Evolutionary conservation across 2,329 filamentous ascomycete species (phyloP), one percentile per base, ranked within the genome.

Genomic region (Nemania serpens): DNA sequence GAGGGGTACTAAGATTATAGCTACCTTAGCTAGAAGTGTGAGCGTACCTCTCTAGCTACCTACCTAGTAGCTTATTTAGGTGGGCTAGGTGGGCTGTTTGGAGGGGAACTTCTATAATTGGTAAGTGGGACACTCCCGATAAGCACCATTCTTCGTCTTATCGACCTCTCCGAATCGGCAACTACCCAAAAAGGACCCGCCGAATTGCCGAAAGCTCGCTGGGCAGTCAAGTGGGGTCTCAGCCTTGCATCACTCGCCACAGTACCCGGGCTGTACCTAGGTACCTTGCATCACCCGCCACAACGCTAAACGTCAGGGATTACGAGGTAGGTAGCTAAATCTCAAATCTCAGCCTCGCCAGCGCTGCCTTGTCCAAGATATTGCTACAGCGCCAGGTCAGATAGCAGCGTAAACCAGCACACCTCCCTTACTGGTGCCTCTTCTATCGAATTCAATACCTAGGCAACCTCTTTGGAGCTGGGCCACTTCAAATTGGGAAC

Each of bases 131-230:
- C 45, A 48, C 25, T 4, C 11, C 48, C 33, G 62, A 57, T 61
- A 51, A 55, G 33, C 25, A 46, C 45, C 61, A 25, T 52, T 49
- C 46, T 15, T n/a, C 45, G 36, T 52, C 58, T 59, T 59, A 59
- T 59, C 59, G 22, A n/a, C 34, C 39, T 36, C 62, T 59, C 59
- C 62, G 59, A 62, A 41, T 65, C 62, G 62, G 62, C 53, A 53
- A 62, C 53, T 65, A 43, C 62, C 59, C 25, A 60, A 63, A 65
- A 12, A 55, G 50, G 49, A 39, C 53, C 62, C 59, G 59, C 62
- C 62, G 62, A 64, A 52, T 25, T 29, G 17, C 45, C 25, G 7
- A 33, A 47, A 39, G 55, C 46, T 18, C 42, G 42, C 42, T 5
- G 18, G n/a, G n/a, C n/a, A n/a, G 36, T 20, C 43, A 42, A 51